Percentiles rank a stretch among this genome's conserved stretches.
Evolutionary conservation across 2,329 filamentous ascomycete species (phyloP).

Genomic region (Fusarium sp.): DNA sequence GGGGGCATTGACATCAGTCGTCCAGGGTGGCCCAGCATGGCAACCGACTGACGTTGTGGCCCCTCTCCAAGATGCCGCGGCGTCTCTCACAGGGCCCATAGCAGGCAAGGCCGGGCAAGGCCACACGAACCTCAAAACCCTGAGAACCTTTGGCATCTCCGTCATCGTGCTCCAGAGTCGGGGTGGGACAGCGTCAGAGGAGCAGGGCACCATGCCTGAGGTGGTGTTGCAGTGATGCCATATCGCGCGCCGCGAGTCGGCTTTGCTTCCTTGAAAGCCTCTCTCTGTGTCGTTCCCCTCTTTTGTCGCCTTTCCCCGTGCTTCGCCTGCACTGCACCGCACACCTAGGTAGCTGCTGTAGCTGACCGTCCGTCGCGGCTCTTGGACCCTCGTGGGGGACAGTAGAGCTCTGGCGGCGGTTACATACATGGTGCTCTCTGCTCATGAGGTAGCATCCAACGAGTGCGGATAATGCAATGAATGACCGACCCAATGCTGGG

Average conservation of each 20-base stretch:
- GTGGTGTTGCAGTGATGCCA: conserved; percentile 46
- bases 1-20: conserved; percentile 42
- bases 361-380: conserved; percentile 12
- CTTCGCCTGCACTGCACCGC: conserved; percentile 33
- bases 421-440: conserved; percentile 29
- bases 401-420: conserved; percentile 20
- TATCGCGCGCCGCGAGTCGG: conserved; percentile 35
- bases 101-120: conserved; percentile 21
- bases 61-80: conserved; percentile 39
- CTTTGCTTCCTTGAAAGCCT: conserved; percentile 10
- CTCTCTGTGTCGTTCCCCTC: neutral
- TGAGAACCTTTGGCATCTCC: conserved; percentile 37
- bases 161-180: conserved; percentile 43
- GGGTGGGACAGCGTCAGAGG: conserved; percentile 39
- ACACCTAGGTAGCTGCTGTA: neutral
- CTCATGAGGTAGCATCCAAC: conserved; percentile 38
- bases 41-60: conserved; percentile 42
- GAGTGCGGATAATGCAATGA: conserved; percentile 26
- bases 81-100: conserved; percentile 30
- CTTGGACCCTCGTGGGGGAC: conserved; percentile 25
- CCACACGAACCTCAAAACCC: conserved; percentile 36
- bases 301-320: conserved; percentile 18
- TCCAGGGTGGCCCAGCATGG: conserved; percentile 38
- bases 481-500: conserved; percentile 3
- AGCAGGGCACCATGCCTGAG: conserved; percentile 34